These are phyloP conservation scores for Schizophyllum amplum DNA, from an alignment of 1,284 basidiomycete species.

Conservation along the genomic window DNA sequence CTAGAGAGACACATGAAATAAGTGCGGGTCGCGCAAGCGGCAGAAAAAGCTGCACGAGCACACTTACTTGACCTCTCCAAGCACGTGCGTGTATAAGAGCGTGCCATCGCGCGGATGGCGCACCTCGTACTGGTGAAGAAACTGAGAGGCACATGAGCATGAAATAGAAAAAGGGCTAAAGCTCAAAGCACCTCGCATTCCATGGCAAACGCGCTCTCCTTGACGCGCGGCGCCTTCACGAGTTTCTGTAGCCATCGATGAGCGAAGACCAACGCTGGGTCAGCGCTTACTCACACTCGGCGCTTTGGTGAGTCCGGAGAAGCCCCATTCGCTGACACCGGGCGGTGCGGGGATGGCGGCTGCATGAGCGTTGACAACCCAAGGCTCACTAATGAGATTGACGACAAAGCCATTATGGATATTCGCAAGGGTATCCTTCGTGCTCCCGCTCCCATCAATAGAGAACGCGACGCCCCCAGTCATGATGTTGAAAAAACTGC, in stretches of 20 bases:
- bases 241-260: constrained; percentile 37
- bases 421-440: constrained; percentile 56
- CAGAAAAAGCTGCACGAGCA: no score
- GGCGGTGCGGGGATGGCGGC: constrained; percentile 51
- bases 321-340: constrained; percentile 55
- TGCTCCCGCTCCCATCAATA: constrained; percentile 23
- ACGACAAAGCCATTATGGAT: constrained; percentile 56
- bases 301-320: constrained; percentile 55
- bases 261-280: no score
- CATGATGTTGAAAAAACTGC: constrained; percentile 33
- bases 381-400: constrained; percentile 67
- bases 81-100: constrained; percentile 36
- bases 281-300: constrained; percentile 47
- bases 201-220: constrained; percentile 65
- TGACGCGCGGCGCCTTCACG: constrained; percentile 57
- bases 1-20: no score
- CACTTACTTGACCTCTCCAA: constrained; percentile 44
- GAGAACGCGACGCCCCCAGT: constrained; percentile 51
- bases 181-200: constrained; percentile 44
- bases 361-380: constrained; percentile 56
- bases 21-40: no score
- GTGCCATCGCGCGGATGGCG: constrained; percentile 25
- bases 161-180: background rate
- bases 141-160: constrained; percentile 14
- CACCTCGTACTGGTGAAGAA: constrained; percentile 38